Conservation (phyloP, 257 asterid species). For the Vinca minor region DNA sequence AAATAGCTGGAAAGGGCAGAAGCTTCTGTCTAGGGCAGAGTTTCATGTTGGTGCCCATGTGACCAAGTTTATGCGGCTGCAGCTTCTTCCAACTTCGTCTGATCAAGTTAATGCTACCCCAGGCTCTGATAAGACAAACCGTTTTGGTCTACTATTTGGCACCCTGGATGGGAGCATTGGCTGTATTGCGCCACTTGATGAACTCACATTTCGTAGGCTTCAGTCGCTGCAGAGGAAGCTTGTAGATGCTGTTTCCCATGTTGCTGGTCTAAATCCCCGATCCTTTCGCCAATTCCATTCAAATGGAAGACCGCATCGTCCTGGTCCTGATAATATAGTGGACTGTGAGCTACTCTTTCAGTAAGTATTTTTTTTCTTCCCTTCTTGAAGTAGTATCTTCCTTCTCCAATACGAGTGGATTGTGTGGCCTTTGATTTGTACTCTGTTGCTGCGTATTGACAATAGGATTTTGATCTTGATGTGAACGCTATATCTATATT, state of each 20-base stretch:
- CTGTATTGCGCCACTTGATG: slow-evolving; percentile 91
- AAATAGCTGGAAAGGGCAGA: slow-evolving; percentile 99
- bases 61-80: slow-evolving; percentile 84
- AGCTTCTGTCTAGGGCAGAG: slow-evolving; percentile 90
- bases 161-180: slow-evolving; percentile 95
- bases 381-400: neutral
- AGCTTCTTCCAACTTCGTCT: slow-evolving; percentile 66
- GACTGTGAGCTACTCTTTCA: slow-evolving; percentile 84
- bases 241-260: slow-evolving; percentile 77
- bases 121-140: slow-evolving; percentile 86
- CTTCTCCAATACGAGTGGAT: neutral
- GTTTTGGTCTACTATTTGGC: slow-evolving; percentile 81
- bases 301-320: slow-evolving; percentile 94
- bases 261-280: slow-evolving; percentile 87
- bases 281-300: slow-evolving; percentile 77
- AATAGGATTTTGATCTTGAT: no score
- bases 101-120: slow-evolving; percentile 46
- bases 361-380: slow-evolving; percentile 38
- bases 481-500: no score
- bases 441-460: neutral
- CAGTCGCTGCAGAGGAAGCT: slow-evolving; percentile 93
- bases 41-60: slow-evolving; percentile 87
- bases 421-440: neutral
- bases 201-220: slow-evolving; percentile 88
- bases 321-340: slow-evolving; percentile 94